A percentile compares a stretch with the other conserved stretches of the same genome.
phyloP scores from a whole-genome alignment of 192 early-diverging fungal genomes.

The Linnemannia hyalina region DNA sequence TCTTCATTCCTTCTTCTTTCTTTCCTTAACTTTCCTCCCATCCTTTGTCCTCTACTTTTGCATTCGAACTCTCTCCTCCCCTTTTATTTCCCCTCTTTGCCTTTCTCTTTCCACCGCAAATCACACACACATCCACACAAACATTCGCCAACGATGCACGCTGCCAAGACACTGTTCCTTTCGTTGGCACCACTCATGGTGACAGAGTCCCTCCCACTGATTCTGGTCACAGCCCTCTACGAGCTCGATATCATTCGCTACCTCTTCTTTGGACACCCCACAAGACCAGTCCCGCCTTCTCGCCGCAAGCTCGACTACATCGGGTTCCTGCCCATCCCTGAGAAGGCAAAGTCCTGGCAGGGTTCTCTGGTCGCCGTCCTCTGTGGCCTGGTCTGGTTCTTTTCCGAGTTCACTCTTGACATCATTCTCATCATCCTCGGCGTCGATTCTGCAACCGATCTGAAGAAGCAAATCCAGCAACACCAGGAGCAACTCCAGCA shows the following conservation, averaged over 20 bases:
- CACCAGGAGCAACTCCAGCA: background rate
- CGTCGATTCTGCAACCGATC: background rate
- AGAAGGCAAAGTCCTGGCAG: conserved; percentile 8
- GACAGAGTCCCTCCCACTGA: conserved; percentile 26
- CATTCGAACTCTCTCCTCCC: background rate
- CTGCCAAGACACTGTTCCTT: background rate
- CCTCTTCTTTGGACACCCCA: conserved; percentile 19
- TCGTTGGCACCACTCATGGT: background rate
- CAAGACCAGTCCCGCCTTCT: conserved; percentile 12
- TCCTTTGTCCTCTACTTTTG: background rate
- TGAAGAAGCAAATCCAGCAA: background rate
- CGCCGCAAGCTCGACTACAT: conserved; percentile 7
- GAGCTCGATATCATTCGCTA: conserved; percentile 14
- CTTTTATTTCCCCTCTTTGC: background rate
- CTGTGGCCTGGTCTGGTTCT: conserved; percentile 26
- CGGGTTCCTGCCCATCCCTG: conserved; percentile 12
- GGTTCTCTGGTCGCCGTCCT: conserved; percentile 5
- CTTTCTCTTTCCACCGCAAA: too few species aligned
- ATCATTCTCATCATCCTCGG: conserved; percentile 15
- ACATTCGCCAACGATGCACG: background rate
- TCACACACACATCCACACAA: background rate
- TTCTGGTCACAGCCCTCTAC: conserved; percentile 25
- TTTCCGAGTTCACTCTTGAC: conserved; percentile 34
- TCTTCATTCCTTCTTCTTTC: background rate
- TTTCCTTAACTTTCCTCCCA: background rate